These are phyloP conservation scores for Ananas comosus DNA, from an alignment of 176 grass and related monocot genomes.

Conservation along the genomic window DNA sequence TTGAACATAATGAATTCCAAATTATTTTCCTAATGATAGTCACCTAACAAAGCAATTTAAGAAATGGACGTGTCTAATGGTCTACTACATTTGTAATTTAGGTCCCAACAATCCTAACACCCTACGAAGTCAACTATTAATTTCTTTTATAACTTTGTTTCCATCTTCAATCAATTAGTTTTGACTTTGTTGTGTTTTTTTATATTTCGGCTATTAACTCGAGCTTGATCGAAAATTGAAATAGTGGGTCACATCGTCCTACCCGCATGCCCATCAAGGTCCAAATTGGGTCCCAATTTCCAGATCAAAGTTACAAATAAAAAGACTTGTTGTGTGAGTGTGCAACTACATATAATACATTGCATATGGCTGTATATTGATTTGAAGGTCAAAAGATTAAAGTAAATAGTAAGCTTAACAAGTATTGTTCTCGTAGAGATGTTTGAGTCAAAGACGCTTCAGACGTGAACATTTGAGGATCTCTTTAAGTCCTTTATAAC, in stretches of 20 bases:
- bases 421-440: background rate
- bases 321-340: background rate
- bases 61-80: too few relatives aligned
- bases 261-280: background rate
- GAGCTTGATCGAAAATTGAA: background rate
- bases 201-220: too few relatives aligned
- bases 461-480: background rate
- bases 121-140: too few relatives aligned
- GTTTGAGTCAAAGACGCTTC: slow-evolving; percentile 9
- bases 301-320: background rate
- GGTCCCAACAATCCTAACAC: too few relatives aligned
- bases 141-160: too few relatives aligned
- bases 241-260: background rate
- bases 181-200: too few relatives aligned
- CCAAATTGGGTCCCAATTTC: background rate
- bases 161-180: too few relatives aligned
- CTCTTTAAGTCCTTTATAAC: background rate
- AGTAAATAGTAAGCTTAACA: background rate
- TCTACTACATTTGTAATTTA: too few relatives aligned
- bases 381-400: slow-evolving; percentile 10
- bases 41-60: too few relatives aligned
- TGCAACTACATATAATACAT: background rate
- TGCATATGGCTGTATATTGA: background rate
- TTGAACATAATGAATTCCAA: too few relatives aligned
- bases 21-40: too few relatives aligned